Evolutionary conservation across 495 filamentous ascomycete species (phyloP), one percentile per base, ranked within the genome.

Genomic region (Hyaloscypha finlandica): DNA sequence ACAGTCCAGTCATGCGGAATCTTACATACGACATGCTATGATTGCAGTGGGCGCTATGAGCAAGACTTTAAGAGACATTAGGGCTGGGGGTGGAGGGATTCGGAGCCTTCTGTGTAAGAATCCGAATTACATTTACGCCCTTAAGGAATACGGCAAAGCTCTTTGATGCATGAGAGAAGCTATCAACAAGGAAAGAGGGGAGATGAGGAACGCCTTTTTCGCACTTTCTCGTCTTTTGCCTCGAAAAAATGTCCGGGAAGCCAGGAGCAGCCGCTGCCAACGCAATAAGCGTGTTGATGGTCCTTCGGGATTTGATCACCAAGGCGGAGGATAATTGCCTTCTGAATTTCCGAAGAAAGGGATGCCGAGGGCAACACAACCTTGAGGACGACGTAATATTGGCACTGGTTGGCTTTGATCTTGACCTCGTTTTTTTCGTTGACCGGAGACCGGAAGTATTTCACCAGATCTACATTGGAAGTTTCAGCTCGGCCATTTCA

Each of bases 181-280:
- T 29, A 69, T 69, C 31, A 45, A 30, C 2, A 54, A 69, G 39
- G 61, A 61, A 25, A 19, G 61, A 30, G 39, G 54, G 9, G 55
- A 69, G 57, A 22, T 64, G 8, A 39, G 61, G 31, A 69, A 64
- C 54, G 61, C 67, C 31, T 20, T 70, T 4, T 25, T 70, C 8
- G 63, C 63, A 35, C 32, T 1, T 70, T 12, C 39, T 70, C 6
- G 63, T 70, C 0, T 70, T 66, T 66, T 63, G 62, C 37, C 66
- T 70, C 30, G 63, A 70, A 33, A 61, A 20, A 14, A 25, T 70
- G 58, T 16, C 25, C 14, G 68, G 68, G n/a, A 59, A 62, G 8
- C 56, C 37, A 16, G 33, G 4, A 3, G 6, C 42, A 12, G 63
- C 68, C 19, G 25, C n/a, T 25, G 20, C 19, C 25, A 48, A 70